A percentile compares a stretch with the other conserved stretches of the same genome.
Evolutionary conservation across 176 grass and related monocot genomes (phyloP).

Genomic region (Eremochloa ophiuroides): DNA sequence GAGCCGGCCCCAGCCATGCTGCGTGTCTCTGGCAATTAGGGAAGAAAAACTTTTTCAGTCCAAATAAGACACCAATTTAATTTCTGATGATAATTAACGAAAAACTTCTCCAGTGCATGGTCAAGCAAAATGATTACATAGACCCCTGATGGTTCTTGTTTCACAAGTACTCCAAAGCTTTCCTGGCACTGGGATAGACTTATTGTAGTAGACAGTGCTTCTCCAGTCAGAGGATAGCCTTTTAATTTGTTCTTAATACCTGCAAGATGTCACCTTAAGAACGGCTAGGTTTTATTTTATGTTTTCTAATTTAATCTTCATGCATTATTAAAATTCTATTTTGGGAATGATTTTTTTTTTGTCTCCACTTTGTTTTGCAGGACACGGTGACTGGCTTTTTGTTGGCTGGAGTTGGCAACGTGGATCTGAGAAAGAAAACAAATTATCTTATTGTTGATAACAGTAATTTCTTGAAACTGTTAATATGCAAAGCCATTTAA

Average conservation of each 20-base stretch:
- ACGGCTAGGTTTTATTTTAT: not conserved
- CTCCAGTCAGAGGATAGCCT: not conserved
- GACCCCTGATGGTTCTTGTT: not conserved
- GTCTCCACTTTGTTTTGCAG: conserved; percentile 18
- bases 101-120: not conserved
- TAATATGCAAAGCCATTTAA: not conserved
- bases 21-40: too few relatives aligned
- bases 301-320: not conserved
- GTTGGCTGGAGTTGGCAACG: conserved; percentile 73
- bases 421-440: conserved; percentile 67
- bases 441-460: conserved; percentile 79
- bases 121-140: not conserved
- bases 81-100: not conserved
- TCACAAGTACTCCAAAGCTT: not conserved
- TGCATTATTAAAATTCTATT: not conserved
- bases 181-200: not conserved
- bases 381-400: conserved; percentile 76
- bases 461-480: conserved; percentile 47
- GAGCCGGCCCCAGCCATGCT: too few relatives aligned
- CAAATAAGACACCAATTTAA: not conserved
- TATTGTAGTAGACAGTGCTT: not conserved
- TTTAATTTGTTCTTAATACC: not conserved
- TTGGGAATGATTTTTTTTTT: not conserved
- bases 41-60: not conserved
- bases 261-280: not conserved